Base-by-base conservation (phyloP, 1,284 basidiomycete species). In the Paramarasmius palmivorus region DNA sequence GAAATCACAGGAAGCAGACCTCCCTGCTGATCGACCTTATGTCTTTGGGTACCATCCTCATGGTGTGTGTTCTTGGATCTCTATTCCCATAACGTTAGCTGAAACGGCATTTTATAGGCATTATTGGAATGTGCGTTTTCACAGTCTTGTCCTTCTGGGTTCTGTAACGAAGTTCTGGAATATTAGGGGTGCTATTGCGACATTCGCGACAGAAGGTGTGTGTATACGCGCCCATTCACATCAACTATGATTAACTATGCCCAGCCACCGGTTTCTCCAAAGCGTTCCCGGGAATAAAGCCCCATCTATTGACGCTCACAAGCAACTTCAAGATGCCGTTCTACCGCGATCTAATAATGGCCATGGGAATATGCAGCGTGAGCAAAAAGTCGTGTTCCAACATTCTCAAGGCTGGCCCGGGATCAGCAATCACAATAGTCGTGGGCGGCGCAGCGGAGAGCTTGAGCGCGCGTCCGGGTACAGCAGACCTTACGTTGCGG, bases 11-110 rank as follows among this genome's bases (percentile, higher is more conserved):
- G 90, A 92, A 73, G 86, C 84, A 57, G 93, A 98, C 60, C 80
- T 99, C 35, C 93, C 95, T 1, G 75, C 94, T 12, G 92, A 97
- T 68, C 77, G 93, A 56, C 88, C 92, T 25, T 99, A 99, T 73
- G 81, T 99, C 20, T 99, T 99, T 73, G 97, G 94, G 15, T 97
- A 97, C 71, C 95, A 98, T 72, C 95, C 95, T 15, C 95, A 98
- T 70, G 95, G 93, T 90, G 26, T 37, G 53, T n/a, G 29, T 15
- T 49, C 19, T 8, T 12, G 9, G 14, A 8, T 23, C 32, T 23
- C 5, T n/a, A 15, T 23, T 8, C n/a, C 4, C 45, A 17, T 8
- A 23, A 22, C 9, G 4, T 35, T 36, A 19, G n/a, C 12, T 42
- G n/a, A 19, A 34, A 35, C 7, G 8, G 23, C 48, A 36, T 22